These are phyloP conservation scores for Neurospora sp. DNA, from an alignment of 2,329 filamentous ascomycete genomes.

Conservation along the genomic window DNA sequence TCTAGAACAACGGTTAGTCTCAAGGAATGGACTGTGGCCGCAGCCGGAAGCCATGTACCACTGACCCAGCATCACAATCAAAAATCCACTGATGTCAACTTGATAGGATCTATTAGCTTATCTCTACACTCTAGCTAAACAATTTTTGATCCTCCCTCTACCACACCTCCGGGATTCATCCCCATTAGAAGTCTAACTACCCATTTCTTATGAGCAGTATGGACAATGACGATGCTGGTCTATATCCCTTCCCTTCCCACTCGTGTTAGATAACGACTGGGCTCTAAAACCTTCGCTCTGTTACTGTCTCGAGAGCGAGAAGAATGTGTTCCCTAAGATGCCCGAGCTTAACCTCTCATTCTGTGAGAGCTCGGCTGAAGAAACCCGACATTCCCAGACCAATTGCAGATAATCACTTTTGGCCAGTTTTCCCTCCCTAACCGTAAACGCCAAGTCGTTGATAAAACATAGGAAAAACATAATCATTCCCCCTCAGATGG, in stretches of 20 bases:
- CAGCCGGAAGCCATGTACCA: background rate
- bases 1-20: background rate
- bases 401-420: background rate
- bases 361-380: background rate
- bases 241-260: background rate
- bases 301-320: background rate
- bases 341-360: background rate
- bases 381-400: background rate
- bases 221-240: background rate
- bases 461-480: background rate
- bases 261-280: background rate
- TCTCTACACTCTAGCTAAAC: background rate
- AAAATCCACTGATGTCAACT: background rate
- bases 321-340: background rate
- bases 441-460: background rate
- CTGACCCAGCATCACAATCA: background rate
- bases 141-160: background rate
- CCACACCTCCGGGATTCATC: background rate
- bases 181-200: background rate
- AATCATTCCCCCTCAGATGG: background rate
- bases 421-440: background rate
- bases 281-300: background rate
- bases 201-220: background rate
- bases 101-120: background rate
- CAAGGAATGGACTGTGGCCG: background rate